Evolutionary conservation across 1,139 yeast species (phyloP), one percentile per base, ranked within the genome.

Genomic region (Magnusiomyces ingens): DNA sequence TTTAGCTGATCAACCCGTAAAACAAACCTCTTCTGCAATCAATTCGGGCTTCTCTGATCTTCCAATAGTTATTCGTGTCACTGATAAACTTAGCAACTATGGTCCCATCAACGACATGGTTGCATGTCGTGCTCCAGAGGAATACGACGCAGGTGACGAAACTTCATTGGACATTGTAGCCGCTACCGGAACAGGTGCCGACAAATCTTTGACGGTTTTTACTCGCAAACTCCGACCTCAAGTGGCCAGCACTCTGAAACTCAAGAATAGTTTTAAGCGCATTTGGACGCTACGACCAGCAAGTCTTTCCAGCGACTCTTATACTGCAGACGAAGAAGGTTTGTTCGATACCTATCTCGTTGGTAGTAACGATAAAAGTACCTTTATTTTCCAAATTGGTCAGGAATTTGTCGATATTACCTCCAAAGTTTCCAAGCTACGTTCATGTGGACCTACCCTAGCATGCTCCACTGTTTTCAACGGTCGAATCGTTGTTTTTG

Each of bases 71-170:
- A 59, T 69, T 26, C 45, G 56, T 4, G 57, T 74, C 12, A 72
- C 77, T 45, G 95, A 89, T 59, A 70, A 71, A 2, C 69, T 91
- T 22, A 65, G 76, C 2, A 86, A 84, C 61, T 75, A 80, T 60
- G 96, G 97, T 0, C 96, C 96, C 0, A 74, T 87, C 12, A 76
- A 88, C 1, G 80, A 83, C 48, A 77, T 90, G 59, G 77, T 90
- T 0, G 65, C 84, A 43, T 96, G 94, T 0, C 73, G 76, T 52
- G 76, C 89, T 0, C n/a, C 44, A 85, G 15, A 21, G 6, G 48
- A 45, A 32, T 6, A 13, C 46, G 73, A 79, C 1, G 85, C 85
- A 62, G 94, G 95, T 0, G 84, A 82, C 58, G 75, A 68, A 56
- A 74, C 77, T 62, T 71, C 55, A 8, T 58, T 79, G 11, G 84